phyloP scores from a whole-genome alignment of 73 alveolate species.

The Paramecium sonneborni region DNA sequence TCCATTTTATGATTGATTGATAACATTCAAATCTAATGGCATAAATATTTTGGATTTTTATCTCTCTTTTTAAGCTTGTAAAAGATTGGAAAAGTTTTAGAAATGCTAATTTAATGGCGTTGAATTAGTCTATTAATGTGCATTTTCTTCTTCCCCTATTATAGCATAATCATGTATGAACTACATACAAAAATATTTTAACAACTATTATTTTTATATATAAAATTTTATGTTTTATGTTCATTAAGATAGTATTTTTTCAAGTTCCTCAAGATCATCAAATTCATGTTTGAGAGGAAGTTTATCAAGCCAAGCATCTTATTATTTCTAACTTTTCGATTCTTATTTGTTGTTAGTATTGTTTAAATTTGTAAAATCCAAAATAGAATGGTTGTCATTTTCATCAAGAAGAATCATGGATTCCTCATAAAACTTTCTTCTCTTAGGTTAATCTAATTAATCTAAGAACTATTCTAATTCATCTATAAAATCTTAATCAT shows the following conservation, averaged over 20 bases:
- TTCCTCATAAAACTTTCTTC: slow-evolving; percentile 10
- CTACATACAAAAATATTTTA: background rate
- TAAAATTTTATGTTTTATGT: background rate
- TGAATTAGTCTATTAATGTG: background rate
- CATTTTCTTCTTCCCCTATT: slow-evolving; percentile 10
- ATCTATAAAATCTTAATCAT: slow-evolving; percentile 30
- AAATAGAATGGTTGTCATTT: background rate
- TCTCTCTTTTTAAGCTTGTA: slow-evolving; percentile 14
- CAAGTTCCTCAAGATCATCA: slow-evolving; percentile 10
- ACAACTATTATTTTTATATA: slow-evolving; percentile 32
- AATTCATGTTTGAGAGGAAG: slow-evolving; percentile 20
- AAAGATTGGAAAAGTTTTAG: slow-evolving; percentile 13
- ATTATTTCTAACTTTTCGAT: background rate
- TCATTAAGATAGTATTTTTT: slow-evolving; percentile 1
- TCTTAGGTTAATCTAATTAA: background rate
- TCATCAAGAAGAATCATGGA: slow-evolving; percentile 36
- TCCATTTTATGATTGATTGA: background rate
- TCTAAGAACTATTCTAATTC: slow-evolving; percentile 27
- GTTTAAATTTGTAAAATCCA: background rate
- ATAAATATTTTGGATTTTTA: background rate
- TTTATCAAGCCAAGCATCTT: slow-evolving; percentile 13
- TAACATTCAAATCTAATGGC: background rate
- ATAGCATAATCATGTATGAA: slow-evolving; percentile 43
- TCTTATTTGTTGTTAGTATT: background rate
- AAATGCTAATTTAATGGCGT: slow-evolving; percentile 13